Evolutionary conservation across 768 basidiomycete species (phyloP), one percentile per base, ranked within the genome.

Genomic region (Mycena sanguinolenta): DNA sequence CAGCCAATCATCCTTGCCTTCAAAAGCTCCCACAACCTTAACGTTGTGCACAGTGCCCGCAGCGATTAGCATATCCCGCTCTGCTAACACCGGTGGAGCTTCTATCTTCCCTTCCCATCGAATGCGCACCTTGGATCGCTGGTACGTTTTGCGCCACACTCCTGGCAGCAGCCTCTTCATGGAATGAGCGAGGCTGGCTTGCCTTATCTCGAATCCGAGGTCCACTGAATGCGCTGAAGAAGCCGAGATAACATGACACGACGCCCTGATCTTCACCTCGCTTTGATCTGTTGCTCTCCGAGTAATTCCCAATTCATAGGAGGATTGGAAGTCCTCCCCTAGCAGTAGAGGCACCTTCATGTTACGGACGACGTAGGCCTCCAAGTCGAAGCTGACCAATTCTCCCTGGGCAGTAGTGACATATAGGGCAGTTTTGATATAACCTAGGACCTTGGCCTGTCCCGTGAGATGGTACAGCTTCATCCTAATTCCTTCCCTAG

Each of bases 291-390:
- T 55, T 6, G 64, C 25, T 5, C 49, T 53, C 0, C 78, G 71
- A 7, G 12, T 17, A 13, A 77, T 66, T 14, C 49, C 62, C 6
- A 79, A 25, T 42, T 75, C 76, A 53, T 79, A 78, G 19, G 30
- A 36, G 16, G 52, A 34, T 17, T 75, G 75, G 64, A 77, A 79
- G 63, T 79, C 78, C 49, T 79, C 78, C 16, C 78, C 78, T 2
- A 79, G 64, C 9, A 79, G 67, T 1, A 79, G 38, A 21, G 77
- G 76, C 0, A 77, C 77, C 0, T 61, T 61, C 78, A 79, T 79
- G 7, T 63, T 70, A 5, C 71, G 58, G 0, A 78, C 76, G 1
- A 78, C 77, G 44, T 77, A 78, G 1, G 75, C 72, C 55, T 79
- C 77, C 8, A 62, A 28, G 7, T 63, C 53, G 54, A 76, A 71